phyloP scores from a whole-genome alignment of 2,329 filamentous ascomycete genomes.

The Aspergillus ochraceus region DNA sequence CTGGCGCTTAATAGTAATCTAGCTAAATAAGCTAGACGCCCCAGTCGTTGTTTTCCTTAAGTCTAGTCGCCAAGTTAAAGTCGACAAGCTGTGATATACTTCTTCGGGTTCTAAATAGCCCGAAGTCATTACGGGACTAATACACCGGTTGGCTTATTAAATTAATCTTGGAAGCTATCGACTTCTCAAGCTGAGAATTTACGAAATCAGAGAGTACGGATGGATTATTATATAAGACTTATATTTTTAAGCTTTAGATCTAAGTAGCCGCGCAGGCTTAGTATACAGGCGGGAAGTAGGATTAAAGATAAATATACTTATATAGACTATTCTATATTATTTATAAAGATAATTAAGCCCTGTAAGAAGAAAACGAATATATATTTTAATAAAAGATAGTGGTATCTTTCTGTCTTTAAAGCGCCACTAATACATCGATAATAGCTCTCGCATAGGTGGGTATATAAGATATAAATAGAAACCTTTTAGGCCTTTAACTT shows the following conservation, averaged over 20 bases:
- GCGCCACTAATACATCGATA: constrained; percentile 36
- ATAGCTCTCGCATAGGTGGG: constrained; percentile 39
- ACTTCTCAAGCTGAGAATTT: constrained; percentile 29
- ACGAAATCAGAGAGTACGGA: constrained; percentile 34
- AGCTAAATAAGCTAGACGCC: constrained; percentile 45
- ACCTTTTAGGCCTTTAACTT: constrained; percentile 30
- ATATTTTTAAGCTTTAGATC: constrained; percentile 50
- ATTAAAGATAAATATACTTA: constrained; percentile 29
- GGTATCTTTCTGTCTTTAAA: constrained; percentile 32
- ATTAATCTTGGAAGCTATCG: constrained; percentile 36
- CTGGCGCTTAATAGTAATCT: constrained; percentile 42
- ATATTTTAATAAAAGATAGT: constrained; percentile 35
- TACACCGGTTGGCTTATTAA: constrained; percentile 35
- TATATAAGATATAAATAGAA: constrained; percentile 41
- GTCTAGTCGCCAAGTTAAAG: constrained; percentile 38
- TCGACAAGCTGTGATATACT: constrained; percentile 36
- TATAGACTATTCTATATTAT: constrained; percentile 44
- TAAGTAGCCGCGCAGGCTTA: constrained; percentile 16
- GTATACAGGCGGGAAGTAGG: constrained; percentile 14
- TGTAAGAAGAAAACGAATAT: constrained; percentile 39
- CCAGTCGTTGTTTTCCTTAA: constrained; percentile 45
- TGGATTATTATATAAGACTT: constrained; percentile 34
- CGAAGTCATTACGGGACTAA: constrained; percentile 33
- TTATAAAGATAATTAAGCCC: constrained; percentile 47
- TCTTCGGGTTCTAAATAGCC: constrained; percentile 26